Conservation (phyloP, 1,139 yeast genomes). For the Suhomyces atakaporum region DNA sequence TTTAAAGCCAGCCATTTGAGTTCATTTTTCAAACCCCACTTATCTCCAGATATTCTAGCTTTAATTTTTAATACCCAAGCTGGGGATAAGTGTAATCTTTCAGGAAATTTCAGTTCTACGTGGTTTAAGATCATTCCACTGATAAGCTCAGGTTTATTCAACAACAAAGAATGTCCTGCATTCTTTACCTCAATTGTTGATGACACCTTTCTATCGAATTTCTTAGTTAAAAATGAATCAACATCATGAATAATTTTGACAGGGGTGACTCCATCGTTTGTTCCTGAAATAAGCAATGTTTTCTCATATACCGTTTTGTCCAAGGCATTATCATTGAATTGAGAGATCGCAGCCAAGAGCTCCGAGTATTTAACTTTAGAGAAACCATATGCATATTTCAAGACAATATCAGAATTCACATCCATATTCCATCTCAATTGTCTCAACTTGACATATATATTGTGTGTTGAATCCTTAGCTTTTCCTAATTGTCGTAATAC, state of each 20-base stretch:
- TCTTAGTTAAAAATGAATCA: slow-evolving; percentile 27
- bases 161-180: slow-evolving; percentile 68
- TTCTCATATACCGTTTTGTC: slow-evolving; percentile 38
- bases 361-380: slow-evolving; percentile 45
- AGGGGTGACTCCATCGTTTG: slow-evolving; percentile 59
- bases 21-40: slow-evolving; percentile 80
- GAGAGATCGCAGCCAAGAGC: slow-evolving; percentile 40
- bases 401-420: slow-evolving; percentile 54
- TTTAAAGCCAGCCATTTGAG: slow-evolving; percentile 65
- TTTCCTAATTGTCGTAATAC: slow-evolving; percentile 54
- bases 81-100: slow-evolving; percentile 51
- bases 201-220: slow-evolving; percentile 34
- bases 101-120: slow-evolving; percentile 52
- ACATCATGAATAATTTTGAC: slow-evolving; percentile 30
- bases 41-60: slow-evolving; percentile 64
- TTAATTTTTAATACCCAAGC: slow-evolving; percentile 66
- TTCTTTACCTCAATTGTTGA: slow-evolving; percentile 43
- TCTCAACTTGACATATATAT: slow-evolving; percentile 47
- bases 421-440: slow-evolving; percentile 77
- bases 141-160: slow-evolving; percentile 64
- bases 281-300: slow-evolving; percentile 59
- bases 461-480: slow-evolving; percentile 17
- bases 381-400: slow-evolving; percentile 56
- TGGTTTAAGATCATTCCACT: slow-evolving; percentile 66
- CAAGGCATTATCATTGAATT: slow-evolving; percentile 36